Evolutionary conservation across 352 stramenopile species (phyloP), one percentile per base, ranked within the genome.

Genomic region (Phytophthora macrochlamydospora): DNA sequence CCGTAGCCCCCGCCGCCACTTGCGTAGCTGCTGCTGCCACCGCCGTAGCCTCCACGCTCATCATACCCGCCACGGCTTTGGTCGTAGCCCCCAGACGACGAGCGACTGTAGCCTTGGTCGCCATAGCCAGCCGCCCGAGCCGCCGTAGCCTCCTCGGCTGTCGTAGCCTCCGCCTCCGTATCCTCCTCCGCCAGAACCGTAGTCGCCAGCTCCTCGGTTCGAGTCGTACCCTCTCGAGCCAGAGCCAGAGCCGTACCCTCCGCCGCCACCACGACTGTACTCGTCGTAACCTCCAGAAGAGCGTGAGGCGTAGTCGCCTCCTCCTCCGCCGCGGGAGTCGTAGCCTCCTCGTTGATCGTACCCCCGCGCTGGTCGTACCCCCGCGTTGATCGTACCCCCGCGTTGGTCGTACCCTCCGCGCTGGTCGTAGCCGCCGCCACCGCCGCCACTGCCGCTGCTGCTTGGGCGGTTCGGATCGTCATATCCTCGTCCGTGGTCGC

Each of bases 1-100:
- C 67, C 51, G 5, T 40, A 40, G 9, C 35, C 55, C 44, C n/a
- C 33, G 9, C 35, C 54, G 2, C 29, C 53, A 59, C 53, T 51
- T 2, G 9, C 30, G 14, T 50, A 50, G 28, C 57, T 35, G 7
- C 29, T n/a, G 33, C 49, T 46, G 14, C 38, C 38, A n/a, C 48
- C 48, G n/a, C 48, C 37, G 11, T 59, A 51, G n/a, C 59, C 35
- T 52, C 59, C 43, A 51, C 49, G 37, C 48, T 31, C 54, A 42
- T 61, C 62, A 51, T 61, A 62, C 18, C 58, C 65, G 40, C 69
- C 40, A 2, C 64, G 62, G 40, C 59, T 68, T 32, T 68, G 60
- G n/a, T 78, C 73, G 35, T 77, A 79, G 3, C 68, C 72, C 38
- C 68, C 49, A n/a, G 55, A 59, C 2, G 55, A 52, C 13, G 59